Evolutionary conservation across 1,284 basidiomycete species (phyloP).

Genomic region (Malassezia yamatoensis): DNA sequence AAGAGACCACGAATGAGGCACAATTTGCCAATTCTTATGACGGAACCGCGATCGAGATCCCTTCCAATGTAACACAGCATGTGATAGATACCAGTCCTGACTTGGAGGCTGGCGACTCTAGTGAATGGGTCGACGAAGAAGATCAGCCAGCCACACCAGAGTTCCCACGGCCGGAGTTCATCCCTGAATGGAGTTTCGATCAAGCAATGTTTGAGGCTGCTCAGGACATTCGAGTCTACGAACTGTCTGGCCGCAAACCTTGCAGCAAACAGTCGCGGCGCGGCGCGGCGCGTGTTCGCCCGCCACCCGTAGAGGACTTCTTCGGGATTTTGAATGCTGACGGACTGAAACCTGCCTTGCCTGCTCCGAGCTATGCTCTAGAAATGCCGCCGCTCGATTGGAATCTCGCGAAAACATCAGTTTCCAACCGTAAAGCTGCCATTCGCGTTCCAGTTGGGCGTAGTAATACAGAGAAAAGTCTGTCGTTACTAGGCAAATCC

Average conservation of each 20-base stretch:
- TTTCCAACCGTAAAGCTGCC: neutral
- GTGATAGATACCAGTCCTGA: neutral
- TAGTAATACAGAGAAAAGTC: neutral
- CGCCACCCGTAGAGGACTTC: constrained; percentile 13
- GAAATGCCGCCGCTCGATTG: constrained; percentile 14
- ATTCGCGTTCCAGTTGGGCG: neutral
- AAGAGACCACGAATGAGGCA: too few species aligned
- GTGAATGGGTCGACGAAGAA: constrained; percentile 10
- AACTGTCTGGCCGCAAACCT: neutral
- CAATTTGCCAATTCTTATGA: neutral
- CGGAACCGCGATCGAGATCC: neutral
- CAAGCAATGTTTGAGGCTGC: constrained; percentile 16
- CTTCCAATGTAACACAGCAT: neutral
- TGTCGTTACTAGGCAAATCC: neutral
- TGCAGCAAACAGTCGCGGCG: constrained; percentile 6
- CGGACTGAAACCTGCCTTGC: constrained; percentile 6
- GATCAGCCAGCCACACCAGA: neutral
- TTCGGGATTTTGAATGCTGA: constrained; percentile 12
- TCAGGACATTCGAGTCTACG: constrained; percentile 11
- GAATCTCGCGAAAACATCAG: neutral
- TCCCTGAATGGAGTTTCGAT: constrained; percentile 19
- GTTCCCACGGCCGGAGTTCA: constrained; percentile 14
- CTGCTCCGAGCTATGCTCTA: constrained; percentile 12
- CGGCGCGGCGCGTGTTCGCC: constrained; percentile 6
- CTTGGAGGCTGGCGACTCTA: constrained; percentile 2